These are phyloP conservation scores for Umbelopsis ramanniana DNA, from an alignment of 192 early-diverging fungal genomes.

Conservation along the genomic window DNA sequence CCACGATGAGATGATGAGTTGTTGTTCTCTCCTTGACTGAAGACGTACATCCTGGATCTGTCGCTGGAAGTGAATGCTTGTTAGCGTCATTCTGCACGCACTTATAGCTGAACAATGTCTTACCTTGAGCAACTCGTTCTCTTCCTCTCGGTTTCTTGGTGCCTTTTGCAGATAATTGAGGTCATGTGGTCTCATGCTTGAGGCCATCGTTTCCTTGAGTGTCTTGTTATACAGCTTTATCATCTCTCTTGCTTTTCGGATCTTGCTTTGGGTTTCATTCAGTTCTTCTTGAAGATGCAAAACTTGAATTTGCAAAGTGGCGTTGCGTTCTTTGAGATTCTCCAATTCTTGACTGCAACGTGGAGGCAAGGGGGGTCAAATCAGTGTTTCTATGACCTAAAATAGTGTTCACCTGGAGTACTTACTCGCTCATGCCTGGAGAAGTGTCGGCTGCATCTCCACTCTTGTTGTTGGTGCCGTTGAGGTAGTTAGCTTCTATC, in stretches of 20 bases:
- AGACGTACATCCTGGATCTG: slow-evolving; percentile 69
- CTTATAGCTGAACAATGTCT: too few relatives aligned
- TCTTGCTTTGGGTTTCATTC: slow-evolving; percentile 16
- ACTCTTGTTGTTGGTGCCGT: slow-evolving; percentile 50
- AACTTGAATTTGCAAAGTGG: slow-evolving; percentile 47
- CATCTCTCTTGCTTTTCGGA: slow-evolving; percentile 37
- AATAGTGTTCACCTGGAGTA: slow-evolving; percentile 7
- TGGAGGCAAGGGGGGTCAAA: slow-evolving; percentile 8
- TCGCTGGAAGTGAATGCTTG: slow-evolving; percentile 34
- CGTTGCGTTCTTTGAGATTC: slow-evolving; percentile 56
- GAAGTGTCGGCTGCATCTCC: slow-evolving; percentile 52
- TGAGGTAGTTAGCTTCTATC: slow-evolving; percentile 61
- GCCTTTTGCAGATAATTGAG: slow-evolving; percentile 7
- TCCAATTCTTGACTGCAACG: slow-evolving; percentile 60
- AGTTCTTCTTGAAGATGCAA: slow-evolving; percentile 42
- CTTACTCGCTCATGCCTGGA: slow-evolving; percentile 50
- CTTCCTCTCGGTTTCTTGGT: slow-evolving; percentile 41
- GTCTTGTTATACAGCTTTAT: slow-evolving; percentile 39
- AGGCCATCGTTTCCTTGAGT: slow-evolving; percentile 30
- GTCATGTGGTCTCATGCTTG: slow-evolving; percentile 20
- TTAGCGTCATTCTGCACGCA: too few relatives aligned
- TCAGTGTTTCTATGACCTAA: neutral
- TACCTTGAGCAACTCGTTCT: slow-evolving; percentile 42
- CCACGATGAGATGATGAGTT: slow-evolving; percentile 85
- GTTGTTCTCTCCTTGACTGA: slow-evolving; percentile 78